Evolutionary conservation across 345 rosid species (phyloP).

Genomic region (Acer yangbiense): DNA sequence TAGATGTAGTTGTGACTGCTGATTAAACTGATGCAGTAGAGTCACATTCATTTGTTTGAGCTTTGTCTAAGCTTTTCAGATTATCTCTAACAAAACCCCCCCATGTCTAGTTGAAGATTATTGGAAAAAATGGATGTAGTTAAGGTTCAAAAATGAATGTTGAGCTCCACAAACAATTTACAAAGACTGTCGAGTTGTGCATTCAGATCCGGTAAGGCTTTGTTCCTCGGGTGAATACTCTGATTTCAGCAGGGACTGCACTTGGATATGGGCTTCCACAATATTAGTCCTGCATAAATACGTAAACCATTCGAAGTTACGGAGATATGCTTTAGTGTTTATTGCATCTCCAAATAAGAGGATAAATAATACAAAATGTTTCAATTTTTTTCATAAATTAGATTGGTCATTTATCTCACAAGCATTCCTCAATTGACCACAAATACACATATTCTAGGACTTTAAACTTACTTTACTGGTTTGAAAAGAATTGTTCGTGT

Average conservation of each 20-base stretch:
- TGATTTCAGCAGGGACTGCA: conserved; percentile 61
- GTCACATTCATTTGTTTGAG: no score
- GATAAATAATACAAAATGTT: background rate
- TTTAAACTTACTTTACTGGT: conserved; percentile 75
- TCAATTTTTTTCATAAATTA: background rate
- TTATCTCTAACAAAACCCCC: background rate
- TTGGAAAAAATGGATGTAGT: background rate
- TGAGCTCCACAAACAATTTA: conserved; percentile 28
- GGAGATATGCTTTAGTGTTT: background rate
- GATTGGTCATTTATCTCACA: background rate
- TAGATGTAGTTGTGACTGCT: no score
- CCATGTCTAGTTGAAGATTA: background rate
- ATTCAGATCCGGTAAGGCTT: conserved; percentile 61
- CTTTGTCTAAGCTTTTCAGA: no score
- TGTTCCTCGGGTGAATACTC: conserved; percentile 84
- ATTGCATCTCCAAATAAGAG: background rate
- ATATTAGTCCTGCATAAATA: conserved; percentile 77
- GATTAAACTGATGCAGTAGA: no score
- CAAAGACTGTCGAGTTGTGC: conserved; percentile 69
- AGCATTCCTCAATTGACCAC: background rate
- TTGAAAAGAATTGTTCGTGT: conserved; percentile 90
- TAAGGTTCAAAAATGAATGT: background rate
- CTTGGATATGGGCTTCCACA: conserved; percentile 90
- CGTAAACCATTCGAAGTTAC: background rate
- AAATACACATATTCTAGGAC: background rate